Percentiles rank a stretch among this genome's conserved stretches.
phyloP scores from a whole-genome alignment of 257 asterid species.

The Lycium ferocissimum region DNA sequence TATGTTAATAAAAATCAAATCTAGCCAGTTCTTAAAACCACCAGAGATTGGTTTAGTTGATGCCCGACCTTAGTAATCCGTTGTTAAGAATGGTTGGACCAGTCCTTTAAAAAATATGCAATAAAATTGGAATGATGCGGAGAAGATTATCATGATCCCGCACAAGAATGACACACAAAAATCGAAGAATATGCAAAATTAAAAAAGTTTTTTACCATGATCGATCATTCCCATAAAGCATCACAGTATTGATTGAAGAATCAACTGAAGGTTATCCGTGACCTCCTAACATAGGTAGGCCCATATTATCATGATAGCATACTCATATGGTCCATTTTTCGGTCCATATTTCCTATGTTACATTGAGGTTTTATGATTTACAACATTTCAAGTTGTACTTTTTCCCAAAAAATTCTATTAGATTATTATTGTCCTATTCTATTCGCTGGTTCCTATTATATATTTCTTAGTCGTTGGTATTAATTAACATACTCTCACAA shows the following conservation, averaged over 20 bases:
- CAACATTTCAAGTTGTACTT: background rate
- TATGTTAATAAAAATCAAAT: background rate
- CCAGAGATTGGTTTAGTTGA: too few species aligned
- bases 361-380: background rate
- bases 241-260: conserved; percentile 1
- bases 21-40: background rate
- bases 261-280: background rate
- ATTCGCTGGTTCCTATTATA: background rate
- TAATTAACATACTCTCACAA: background rate
- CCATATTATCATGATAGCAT: background rate
- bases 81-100: too few species aligned
- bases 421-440: background rate
- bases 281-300: conserved; percentile 4
- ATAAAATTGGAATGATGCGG: background rate
- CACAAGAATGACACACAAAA: background rate
- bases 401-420: background rate
- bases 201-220: background rate
- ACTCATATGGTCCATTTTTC: background rate
- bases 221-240: background rate
- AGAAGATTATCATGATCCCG: background rate
- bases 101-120: too few species aligned
- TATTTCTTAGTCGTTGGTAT: background rate
- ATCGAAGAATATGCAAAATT: background rate
- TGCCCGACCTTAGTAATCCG: background rate
- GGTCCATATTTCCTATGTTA: background rate